A percentile compares a stretch with the other conserved stretches of the same genome.
These are phyloP conservation scores for Hyphodiscus sp. DNA, from an alignment of 2,329 filamentous ascomycete species.

Conservation along the genomic window DNA sequence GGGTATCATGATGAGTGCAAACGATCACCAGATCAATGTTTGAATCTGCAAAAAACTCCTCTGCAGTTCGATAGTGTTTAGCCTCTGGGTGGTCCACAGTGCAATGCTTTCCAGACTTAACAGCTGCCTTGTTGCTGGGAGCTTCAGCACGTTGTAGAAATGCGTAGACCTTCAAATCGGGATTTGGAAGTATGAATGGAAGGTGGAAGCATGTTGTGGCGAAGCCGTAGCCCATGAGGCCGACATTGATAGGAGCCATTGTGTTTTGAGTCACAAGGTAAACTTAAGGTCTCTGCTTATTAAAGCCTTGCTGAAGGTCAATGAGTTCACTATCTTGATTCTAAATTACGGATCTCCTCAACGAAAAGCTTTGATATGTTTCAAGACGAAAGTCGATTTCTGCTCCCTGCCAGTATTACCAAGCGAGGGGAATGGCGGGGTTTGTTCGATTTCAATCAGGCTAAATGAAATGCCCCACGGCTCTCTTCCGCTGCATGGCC, in stretches of 20 bases:
- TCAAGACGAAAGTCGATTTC: too few relatives aligned
- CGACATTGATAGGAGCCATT: conserved; percentile 36
- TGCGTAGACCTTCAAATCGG: conserved; percentile 39
- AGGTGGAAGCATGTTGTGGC: conserved; percentile 43
- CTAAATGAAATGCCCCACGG: too few relatives aligned
- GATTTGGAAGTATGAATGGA: conserved; percentile 42
- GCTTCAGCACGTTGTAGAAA: conserved; percentile 42
- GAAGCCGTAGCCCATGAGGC: conserved; percentile 44
- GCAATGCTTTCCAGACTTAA: conserved; percentile 36
- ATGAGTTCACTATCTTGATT: too few relatives aligned
- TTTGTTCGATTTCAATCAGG: too few relatives aligned
- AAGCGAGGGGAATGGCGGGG: too few relatives aligned
- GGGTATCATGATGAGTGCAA: conserved; percentile 29
- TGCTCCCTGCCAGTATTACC: too few relatives aligned
- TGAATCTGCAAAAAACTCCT: conserved; percentile 31
- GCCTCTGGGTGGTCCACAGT: conserved; percentile 40
- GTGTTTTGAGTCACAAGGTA: neutral
- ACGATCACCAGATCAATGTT: conserved; percentile 32
- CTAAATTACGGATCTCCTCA: too few relatives aligned
- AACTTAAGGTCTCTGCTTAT: neutral
- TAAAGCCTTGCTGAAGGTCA: neutral
- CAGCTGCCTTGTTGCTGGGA: conserved; percentile 24
- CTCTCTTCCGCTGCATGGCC: too few relatives aligned
- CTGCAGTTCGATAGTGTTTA: conserved; percentile 29
- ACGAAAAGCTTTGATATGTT: too few relatives aligned